phyloP scores from a whole-genome alignment of 2,329 filamentous ascomycete species.

The Pestalotiopsis sp. region DNA sequence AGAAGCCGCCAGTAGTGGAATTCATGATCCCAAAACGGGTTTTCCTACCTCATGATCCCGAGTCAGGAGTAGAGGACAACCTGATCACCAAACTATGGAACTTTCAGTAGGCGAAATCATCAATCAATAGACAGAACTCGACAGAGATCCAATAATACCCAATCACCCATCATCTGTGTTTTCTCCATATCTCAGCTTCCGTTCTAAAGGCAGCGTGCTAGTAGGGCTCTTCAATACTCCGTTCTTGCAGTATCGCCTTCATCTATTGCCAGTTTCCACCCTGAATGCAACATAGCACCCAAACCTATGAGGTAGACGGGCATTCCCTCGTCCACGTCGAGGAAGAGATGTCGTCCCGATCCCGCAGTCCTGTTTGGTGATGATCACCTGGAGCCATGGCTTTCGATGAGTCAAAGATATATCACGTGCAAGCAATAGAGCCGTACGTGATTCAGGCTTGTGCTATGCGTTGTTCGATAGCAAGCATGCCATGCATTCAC shows the following conservation, averaged over 20 bases:
- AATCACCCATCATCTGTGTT: neutral
- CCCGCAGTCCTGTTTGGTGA: neutral
- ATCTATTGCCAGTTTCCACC: neutral
- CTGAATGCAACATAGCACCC: neutral
- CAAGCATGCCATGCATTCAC: neutral
- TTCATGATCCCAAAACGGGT: slow-evolving; percentile 91
- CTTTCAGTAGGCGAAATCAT: slow-evolving; percentile 39
- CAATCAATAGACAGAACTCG: neutral
- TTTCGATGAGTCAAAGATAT: neutral
- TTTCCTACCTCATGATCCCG: slow-evolving; percentile 57
- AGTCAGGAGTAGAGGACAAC: slow-evolving; percentile 50
- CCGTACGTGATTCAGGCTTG: neutral
- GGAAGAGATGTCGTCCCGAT: neutral
- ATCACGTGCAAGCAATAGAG: neutral
- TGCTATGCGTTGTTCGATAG: slow-evolving; percentile 4
- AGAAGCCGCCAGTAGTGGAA: slow-evolving; percentile 85
- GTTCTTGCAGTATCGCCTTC: neutral
- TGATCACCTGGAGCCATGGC: neutral
- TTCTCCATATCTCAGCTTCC: neutral
- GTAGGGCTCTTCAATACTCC: neutral
- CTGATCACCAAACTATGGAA: slow-evolving; percentile 64
- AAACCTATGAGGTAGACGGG: neutral
- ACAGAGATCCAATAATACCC: neutral
- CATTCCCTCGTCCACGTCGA: neutral
- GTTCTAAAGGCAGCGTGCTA: neutral